phyloP scores from a whole-genome alignment of 129 eudicot genomes.

The Gnaphalium uliginosum region DNA sequence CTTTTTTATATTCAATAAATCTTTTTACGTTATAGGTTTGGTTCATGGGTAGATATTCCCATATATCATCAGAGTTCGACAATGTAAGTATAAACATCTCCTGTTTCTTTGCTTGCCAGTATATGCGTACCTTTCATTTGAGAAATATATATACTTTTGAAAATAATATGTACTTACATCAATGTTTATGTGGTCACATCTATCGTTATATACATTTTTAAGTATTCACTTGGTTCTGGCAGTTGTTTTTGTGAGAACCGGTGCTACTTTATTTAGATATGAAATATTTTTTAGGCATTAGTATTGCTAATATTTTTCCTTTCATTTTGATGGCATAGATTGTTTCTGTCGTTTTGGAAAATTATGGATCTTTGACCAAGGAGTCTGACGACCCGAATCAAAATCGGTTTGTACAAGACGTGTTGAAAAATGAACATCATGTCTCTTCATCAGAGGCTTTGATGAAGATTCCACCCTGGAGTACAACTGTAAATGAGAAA shows the following conservation, averaged over 20 bases:
- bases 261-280: neutral
- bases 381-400: constrained; percentile 50
- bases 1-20: neutral
- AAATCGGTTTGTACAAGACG: constrained; percentile 65
- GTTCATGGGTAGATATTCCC: constrained; percentile 93
- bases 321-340: constrained; percentile 46
- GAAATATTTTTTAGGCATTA: neutral
- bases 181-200: no score
- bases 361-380: constrained; percentile 48
- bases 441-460: constrained; percentile 42
- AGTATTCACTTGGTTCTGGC: no score
- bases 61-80: constrained; percentile 82
- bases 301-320: constrained; percentile 11
- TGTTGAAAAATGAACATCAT: constrained; percentile 50
- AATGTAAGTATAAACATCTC: constrained; percentile 60
- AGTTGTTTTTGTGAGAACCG: neutral
- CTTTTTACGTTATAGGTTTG: constrained; percentile 56
- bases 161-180: no score
- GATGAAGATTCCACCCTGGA: constrained; percentile 77
- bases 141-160: neutral
- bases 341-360: constrained; percentile 87
- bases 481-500: constrained; percentile 62
- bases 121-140: neutral
- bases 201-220: no score
- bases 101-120: constrained; percentile 8